phyloP scores from a whole-genome alignment of 768 basidiomycete genomes.

The Rhizopogon rudus region DNA sequence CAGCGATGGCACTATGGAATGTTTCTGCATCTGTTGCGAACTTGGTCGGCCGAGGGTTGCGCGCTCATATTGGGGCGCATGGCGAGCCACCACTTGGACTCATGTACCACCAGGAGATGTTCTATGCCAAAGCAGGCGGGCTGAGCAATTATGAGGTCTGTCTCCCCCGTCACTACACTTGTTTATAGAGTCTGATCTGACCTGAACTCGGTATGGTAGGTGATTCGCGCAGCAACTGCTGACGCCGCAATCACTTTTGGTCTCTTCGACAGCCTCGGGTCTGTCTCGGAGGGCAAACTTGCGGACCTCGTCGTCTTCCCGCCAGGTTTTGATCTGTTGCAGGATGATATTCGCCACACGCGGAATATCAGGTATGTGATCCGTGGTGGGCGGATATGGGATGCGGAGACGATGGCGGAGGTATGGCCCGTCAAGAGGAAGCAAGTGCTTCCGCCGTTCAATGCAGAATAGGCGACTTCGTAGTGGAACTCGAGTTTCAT shows the following conservation, averaged over 20 bases:
- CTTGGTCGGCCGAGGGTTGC: slow-evolving; percentile 61
- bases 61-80: slow-evolving; percentile 67
- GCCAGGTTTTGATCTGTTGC: slow-evolving; percentile 51
- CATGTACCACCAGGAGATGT: slow-evolving; percentile 78
- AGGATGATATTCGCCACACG: slow-evolving; percentile 46
- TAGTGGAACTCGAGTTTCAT: not conserved
- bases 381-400: slow-evolving; percentile 68
- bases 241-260: slow-evolving; percentile 63
- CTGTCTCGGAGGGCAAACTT: slow-evolving; percentile 59
- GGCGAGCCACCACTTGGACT: slow-evolving; percentile 67
- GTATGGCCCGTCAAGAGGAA: slow-evolving; percentile 62
- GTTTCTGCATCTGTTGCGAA: slow-evolving; percentile 63
- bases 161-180: not conserved
- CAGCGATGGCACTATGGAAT: slow-evolving; percentile 65
- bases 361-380: slow-evolving; percentile 51
- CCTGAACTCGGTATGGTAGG: slow-evolving; percentile 31
- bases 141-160: slow-evolving; percentile 65
- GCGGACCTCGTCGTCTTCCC: slow-evolving; percentile 70
- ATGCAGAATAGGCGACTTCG: slow-evolving; percentile 33
- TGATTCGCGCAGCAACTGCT: slow-evolving; percentile 63
- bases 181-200: not conserved
- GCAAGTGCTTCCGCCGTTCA: slow-evolving; percentile 54
- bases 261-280: slow-evolving; percentile 55
- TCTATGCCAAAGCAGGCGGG: slow-evolving; percentile 57
- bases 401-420: slow-evolving; percentile 61